Conservation (phyloP, 495 filamentous ascomycete species). For the Penicillium pancosmium region DNA sequence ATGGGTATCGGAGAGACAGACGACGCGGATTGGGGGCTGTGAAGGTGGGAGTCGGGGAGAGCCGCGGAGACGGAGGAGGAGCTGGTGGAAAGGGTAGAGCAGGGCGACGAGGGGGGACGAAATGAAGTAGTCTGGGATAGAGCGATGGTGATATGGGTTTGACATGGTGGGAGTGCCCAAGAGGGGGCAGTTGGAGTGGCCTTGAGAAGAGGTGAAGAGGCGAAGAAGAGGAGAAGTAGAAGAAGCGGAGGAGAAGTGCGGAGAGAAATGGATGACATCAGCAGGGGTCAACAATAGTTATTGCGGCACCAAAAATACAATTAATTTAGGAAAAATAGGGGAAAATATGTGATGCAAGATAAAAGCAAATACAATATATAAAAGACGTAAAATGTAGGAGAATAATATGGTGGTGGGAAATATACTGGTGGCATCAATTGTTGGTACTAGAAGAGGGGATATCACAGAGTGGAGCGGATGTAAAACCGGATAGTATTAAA, state of each 20-base stretch:
- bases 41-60: conserved; percentile 56
- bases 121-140: conserved; percentile 48
- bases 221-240: not conserved
- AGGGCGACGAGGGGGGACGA: conserved; percentile 53
- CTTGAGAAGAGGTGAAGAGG: not conserved
- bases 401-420: no score
- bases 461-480: no score
- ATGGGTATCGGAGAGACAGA: conserved; percentile 93
- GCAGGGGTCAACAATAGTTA: not conserved
- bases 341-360: no score
- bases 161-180: conserved; percentile 28
- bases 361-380: no score
- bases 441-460: no score
- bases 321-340: no score
- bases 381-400: no score
- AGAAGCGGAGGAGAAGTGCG: not conserved
- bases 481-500: no score
- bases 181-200: no score
- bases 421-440: no score
- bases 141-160: conserved; percentile 52
- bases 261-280: not conserved
- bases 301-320: not conserved
- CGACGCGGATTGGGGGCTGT: conserved; percentile 65
- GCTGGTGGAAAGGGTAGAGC: conserved; percentile 58
- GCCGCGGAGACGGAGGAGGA: conserved; percentile 66